These are phyloP conservation scores for Penicillium sp. DNA, from an alignment of 2,329 filamentous ascomycete genomes.

Conservation along the genomic window DNA sequence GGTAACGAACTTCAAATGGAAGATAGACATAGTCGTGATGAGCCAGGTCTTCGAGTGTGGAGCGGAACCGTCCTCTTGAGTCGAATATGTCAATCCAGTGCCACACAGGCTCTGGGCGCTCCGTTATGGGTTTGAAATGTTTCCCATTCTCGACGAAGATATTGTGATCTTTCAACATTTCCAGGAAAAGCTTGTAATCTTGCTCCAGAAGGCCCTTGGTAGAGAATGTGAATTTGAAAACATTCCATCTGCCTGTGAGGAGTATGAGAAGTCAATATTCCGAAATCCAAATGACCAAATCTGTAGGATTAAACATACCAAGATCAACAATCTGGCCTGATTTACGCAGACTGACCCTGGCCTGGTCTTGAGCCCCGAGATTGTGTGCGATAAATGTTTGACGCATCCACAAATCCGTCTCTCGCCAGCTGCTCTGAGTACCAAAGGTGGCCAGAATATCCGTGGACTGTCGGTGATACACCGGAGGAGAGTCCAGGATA, in stretches of 20 bases:
- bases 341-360: conserved; percentile 57
- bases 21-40: conserved; percentile 53
- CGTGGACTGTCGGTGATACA: conserved; percentile 51
- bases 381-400: conserved; percentile 67
- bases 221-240: conserved; percentile 60
- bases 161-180: conserved; percentile 74
- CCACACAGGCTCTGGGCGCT: conserved; percentile 42
- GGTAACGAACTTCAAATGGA: conserved; percentile 79
- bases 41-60: conserved; percentile 40
- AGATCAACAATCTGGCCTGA: conserved; percentile 60
- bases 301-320: neutral
- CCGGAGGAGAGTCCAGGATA: conserved; percentile 51
- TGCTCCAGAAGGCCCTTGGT: conserved; percentile 33
- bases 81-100: conserved; percentile 47
- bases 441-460: conserved; percentile 50
- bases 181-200: conserved; percentile 47
- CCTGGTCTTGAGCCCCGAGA: conserved; percentile 41
- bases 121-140: conserved; percentile 48
- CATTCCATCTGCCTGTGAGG: conserved; percentile 65
- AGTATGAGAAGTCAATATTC: conserved; percentile 14
- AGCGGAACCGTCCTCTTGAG: neutral
- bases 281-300: neutral
- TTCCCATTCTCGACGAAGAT: conserved; percentile 58
- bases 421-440: conserved; percentile 57
- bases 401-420: conserved; percentile 65